phyloP scores from a whole-genome alignment of 2,329 filamentous ascomycete species.

The Pyricularia sp. region DNA sequence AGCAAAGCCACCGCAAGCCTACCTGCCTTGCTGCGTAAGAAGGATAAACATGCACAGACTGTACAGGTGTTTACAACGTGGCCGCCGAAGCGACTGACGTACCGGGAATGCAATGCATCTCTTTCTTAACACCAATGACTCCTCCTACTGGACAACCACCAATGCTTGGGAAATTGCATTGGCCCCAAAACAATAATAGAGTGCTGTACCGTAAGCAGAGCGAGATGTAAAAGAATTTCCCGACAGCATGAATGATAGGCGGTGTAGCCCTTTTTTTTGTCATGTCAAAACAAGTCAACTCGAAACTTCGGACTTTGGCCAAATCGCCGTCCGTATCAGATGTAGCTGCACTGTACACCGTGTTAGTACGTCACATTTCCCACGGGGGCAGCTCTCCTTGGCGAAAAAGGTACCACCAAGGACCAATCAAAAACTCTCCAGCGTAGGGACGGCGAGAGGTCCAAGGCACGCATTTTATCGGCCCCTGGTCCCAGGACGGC shows the following conservation, averaged over 20 bases:
- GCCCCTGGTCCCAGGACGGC: background rate
- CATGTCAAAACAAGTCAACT: background rate
- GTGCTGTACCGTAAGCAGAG: background rate
- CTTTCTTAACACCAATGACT: background rate
- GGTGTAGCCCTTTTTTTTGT: background rate
- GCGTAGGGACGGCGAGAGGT: background rate
- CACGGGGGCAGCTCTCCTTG: background rate
- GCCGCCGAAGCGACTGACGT: background rate
- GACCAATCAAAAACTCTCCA: background rate
- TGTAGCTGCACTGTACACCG: background rate
- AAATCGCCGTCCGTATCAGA: background rate
- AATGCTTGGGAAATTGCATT: background rate
- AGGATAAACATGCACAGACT: background rate
- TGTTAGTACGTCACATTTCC: background rate
- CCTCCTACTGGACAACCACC: background rate
- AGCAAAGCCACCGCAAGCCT: background rate
- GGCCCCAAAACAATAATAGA: background rate
- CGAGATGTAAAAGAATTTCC: background rate
- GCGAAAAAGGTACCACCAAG: background rate
- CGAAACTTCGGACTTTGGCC: background rate
- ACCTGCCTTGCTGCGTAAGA: background rate
- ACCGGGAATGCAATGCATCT: background rate
- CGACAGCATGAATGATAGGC: background rate
- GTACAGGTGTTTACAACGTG: background rate
- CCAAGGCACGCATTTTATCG: background rate